Conservation (phyloP, 495 filamentous ascomycete species). For the Neurospora sublineolata region DNA sequence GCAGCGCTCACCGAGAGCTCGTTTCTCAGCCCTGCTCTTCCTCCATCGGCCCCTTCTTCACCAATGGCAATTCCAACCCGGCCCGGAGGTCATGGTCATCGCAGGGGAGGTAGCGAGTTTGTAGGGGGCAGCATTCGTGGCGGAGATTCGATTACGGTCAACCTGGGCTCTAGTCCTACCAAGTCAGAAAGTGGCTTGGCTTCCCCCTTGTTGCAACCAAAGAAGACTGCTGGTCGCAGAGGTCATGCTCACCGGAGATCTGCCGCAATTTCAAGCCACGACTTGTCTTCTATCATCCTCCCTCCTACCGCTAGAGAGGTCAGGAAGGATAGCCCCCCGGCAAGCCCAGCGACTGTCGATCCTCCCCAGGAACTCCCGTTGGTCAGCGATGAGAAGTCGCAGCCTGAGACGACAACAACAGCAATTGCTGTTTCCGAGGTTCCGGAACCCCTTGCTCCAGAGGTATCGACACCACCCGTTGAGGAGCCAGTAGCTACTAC, state of each 20-base stretch:
- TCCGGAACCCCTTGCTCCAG: not conserved
- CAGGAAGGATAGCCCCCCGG: conserved; percentile 53
- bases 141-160: conserved; percentile 40
- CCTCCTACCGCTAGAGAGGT: conserved; percentile 41
- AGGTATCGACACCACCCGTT: not conserved
- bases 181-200: conserved; percentile 47
- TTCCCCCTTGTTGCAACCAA: conserved; percentile 36
- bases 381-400: conserved; percentile 8
- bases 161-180: conserved; percentile 49
- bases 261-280: conserved; percentile 75
- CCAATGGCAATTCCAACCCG: conserved; percentile 31
- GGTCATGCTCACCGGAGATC: conserved; percentile 79
- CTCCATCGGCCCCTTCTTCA: conserved; percentile 28
- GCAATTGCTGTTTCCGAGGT: not conserved
- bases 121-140: conserved; percentile 60
- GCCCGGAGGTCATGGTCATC: conserved; percentile 45
- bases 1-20: conserved; percentile 15
- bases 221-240: conserved; percentile 41
- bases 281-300: conserved; percentile 57
- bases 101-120: conserved; percentile 66
- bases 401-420: conserved; percentile 3
- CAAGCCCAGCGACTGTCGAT: conserved; percentile 47
- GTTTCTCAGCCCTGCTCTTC: conserved; percentile 32
- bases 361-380: conserved; percentile 28
- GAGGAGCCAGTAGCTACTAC: not conserved